Evolutionary conservation across 208 protist genomes (phyloP), one percentile per base, ranked within the genome.

Genomic region (Crithidia mellificae): DNA sequence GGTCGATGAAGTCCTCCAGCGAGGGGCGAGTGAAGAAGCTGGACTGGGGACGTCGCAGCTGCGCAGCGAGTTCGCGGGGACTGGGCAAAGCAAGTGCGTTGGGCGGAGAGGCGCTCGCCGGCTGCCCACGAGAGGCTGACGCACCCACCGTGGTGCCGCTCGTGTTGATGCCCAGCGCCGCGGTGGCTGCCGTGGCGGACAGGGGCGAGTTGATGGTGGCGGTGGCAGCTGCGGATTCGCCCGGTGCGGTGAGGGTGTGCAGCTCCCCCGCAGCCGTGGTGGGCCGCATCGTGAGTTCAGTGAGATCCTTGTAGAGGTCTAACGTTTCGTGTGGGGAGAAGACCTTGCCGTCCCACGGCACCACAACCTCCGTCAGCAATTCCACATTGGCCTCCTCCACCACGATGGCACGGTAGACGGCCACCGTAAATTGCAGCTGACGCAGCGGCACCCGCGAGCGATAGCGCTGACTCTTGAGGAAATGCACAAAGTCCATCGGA

Each of bases 21-120:
- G 83, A 65, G 2, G 88, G 83, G 7, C 84, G 83, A 6, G 88
- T 94, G 58, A 91, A 94, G 59, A 94, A 78, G 32, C 22, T 62
- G 20, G 73, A 52, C 44, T 20, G 27, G 41, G 63, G 55, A 12
- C 14, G n/a, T 14, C 30, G 49, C 52, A 90, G 72, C 39, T 80
- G 55, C 9, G 36, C 46, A 44, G 78, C 19, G 9, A 84, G 38
- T 27, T 68, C 64, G 44, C 27, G 36, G 5, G 57, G 52, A 9
- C 46, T 32, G 1, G 68, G 69, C 61, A 80, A 50, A 14, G 41
- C 32, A 30, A 54, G 24, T 49, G 22, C 19, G 41, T 68, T 43
- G 20, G 67, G 51, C 6, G 52, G 6, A 7, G n/a, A n/a, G 19
- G 22, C 1, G 2, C 12, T 41, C 12, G 29, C 11, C 14, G 34